Percentiles rank a stretch among this genome's conserved stretches.
phyloP scores from a whole-genome alignment of 768 basidiomycete species.

The Strobilomyces echinocephalus region DNA sequence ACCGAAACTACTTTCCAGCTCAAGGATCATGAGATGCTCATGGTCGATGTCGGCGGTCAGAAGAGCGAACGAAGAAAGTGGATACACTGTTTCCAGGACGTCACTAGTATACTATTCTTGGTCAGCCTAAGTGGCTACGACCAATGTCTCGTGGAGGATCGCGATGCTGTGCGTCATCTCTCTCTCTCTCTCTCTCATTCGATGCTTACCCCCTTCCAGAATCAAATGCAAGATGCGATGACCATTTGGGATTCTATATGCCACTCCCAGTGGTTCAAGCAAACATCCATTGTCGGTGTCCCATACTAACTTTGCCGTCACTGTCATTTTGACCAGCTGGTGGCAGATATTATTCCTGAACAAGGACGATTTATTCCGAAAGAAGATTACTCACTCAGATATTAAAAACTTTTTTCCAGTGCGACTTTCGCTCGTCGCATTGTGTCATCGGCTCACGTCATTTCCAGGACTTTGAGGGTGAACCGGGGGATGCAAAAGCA shows the following conservation, averaged over 20 bases:
- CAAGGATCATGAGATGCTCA: slow-evolving; percentile 77
- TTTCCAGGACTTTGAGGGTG: slow-evolving; percentile 77
- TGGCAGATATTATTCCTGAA: slow-evolving; percentile 87
- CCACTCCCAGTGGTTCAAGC: slow-evolving; percentile 95
- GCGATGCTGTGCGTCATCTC: slow-evolving; percentile 65
- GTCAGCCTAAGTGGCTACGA: slow-evolving; percentile 92
- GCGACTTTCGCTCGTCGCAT: slow-evolving; percentile 16
- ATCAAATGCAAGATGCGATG: slow-evolving; percentile 99
- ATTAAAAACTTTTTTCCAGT: slow-evolving; percentile 90
- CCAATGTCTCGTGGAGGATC: slow-evolving; percentile 89
- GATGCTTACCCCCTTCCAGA: slow-evolving; percentile 40
- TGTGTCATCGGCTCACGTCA: neutral
- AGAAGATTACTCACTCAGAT: slow-evolving; percentile 75
- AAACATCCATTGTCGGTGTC: slow-evolving; percentile 77
- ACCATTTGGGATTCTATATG: slow-evolving; percentile 99
- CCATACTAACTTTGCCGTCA: neutral
- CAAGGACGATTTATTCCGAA: slow-evolving; percentile 90
- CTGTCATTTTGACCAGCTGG: neutral
- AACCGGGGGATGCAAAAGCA: slow-evolving; percentile 61
- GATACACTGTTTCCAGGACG: slow-evolving; percentile 95
- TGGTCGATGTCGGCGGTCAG: slow-evolving; percentile 94
- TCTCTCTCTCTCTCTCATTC: neutral
- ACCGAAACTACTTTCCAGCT: slow-evolving; percentile 83
- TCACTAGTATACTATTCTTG: slow-evolving; percentile 88
- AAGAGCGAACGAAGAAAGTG: slow-evolving; percentile 91